Percentiles rank a stretch among this genome's conserved stretches.
Conservation (phyloP, 306 rosid genomes). For the Ziziphus jujuba region DNA sequence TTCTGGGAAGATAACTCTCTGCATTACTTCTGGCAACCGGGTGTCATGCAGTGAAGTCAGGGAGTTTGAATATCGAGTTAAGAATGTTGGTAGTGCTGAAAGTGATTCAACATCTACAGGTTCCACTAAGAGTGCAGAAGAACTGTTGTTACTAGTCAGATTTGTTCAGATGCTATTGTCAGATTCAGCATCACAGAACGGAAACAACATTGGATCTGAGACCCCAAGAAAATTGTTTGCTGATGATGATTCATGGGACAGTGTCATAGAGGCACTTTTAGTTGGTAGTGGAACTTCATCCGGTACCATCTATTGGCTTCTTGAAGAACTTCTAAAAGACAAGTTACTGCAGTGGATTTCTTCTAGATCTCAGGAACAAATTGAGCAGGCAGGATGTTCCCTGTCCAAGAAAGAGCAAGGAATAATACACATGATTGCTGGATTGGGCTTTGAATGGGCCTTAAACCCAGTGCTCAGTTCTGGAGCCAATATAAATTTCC, state of each 20-base stretch:
- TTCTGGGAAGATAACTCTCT: constrained; percentile 75
- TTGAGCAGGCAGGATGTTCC: constrained; percentile 50
- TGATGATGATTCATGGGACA: constrained; percentile 65
- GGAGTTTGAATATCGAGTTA: constrained; percentile 72
- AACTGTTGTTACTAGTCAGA: constrained; percentile 79
- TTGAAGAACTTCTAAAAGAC: constrained; percentile 83
- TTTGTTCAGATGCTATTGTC: constrained; percentile 73
- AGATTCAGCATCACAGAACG: constrained; percentile 36
- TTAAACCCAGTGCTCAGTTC: constrained; percentile 67
- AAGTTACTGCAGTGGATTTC: constrained; percentile 77
- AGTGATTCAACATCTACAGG: constrained; percentile 47
- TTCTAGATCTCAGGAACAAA: constrained; percentile 38
- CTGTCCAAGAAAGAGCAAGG: constrained; percentile 95
- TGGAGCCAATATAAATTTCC: constrained; percentile 84
- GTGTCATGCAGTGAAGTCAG: constrained; percentile 88
- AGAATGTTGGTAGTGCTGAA: constrained; percentile 36
- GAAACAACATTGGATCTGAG: constrained; percentile 39
- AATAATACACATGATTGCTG: constrained; percentile 85
- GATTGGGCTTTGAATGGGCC: constrained; percentile 94
- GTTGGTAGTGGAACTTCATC: constrained; percentile 69
- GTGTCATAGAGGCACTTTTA: constrained; percentile 63
- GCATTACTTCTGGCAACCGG: constrained; percentile 75
- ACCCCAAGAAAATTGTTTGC: constrained; percentile 37
- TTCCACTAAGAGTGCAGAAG: constrained; percentile 60
- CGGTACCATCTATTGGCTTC: constrained; percentile 67